phyloP scores from a whole-genome alignment of 805 yeast species.

The Saccharomycopsis babjevae region DNA sequence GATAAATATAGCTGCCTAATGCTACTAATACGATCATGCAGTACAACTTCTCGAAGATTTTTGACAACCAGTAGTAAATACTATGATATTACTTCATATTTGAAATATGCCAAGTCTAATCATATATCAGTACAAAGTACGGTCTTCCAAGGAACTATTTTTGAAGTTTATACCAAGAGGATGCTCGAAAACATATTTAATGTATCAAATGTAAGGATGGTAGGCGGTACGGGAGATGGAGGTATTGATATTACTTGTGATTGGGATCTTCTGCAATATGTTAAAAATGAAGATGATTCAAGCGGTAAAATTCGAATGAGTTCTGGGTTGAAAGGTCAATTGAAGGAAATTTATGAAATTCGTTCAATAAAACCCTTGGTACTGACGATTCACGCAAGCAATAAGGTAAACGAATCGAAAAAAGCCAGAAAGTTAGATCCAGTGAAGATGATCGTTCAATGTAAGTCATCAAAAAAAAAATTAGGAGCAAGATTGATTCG shows the following conservation, averaged over 20 bases:
- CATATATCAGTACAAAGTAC: conserved; percentile 5
- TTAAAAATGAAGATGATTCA: background rate
- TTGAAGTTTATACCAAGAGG: conserved; percentile 13
- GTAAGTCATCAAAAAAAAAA: conserved; percentile 14
- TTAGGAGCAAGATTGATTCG: conserved; percentile 9
- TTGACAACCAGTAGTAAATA: background rate
- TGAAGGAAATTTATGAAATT: background rate
- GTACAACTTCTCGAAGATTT: background rate
- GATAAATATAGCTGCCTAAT: background rate
- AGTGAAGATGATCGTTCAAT: conserved; percentile 12
- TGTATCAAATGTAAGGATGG: background rate
- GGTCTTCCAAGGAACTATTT: conserved; percentile 12
- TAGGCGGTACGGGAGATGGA: conserved; percentile 17
- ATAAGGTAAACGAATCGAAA: background rate
- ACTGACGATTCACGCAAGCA: background rate
- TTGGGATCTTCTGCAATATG: conserved; percentile 14
- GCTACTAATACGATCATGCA: background rate
- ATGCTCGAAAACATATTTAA: conserved; percentile 3
- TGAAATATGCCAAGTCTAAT: conserved; percentile 6
- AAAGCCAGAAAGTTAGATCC: background rate
- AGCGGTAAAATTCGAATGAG: background rate
- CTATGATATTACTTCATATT: conserved; percentile 2
- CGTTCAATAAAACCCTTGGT: background rate
- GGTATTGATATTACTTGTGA: conserved; percentile 16
- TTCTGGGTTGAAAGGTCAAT: background rate